phyloP scores from a whole-genome alignment of 2,329 filamentous ascomycete genomes.

The Escovopsis sp. region DNA sequence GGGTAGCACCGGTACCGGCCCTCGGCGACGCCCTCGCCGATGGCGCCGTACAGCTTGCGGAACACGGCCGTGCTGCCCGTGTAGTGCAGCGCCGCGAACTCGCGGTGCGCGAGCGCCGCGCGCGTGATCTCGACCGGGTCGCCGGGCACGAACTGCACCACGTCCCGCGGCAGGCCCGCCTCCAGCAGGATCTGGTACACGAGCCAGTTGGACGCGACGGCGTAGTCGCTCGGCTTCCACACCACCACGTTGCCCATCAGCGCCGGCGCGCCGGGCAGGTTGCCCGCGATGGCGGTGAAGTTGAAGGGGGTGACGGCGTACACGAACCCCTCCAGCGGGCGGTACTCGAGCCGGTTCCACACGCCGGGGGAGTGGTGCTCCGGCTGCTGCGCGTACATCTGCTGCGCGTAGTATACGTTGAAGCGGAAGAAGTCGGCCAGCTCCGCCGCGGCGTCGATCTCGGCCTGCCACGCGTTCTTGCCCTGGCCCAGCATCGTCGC shows the following conservation, averaged over 20 bases:
- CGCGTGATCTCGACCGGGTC: conserved; percentile 74
- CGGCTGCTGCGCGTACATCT: conserved; percentile 79
- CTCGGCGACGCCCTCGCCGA: conserved; percentile 65
- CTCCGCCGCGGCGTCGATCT: conserved; percentile 92
- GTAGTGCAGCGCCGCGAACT: conserved; percentile 88
- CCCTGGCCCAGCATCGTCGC: conserved; percentile 92
- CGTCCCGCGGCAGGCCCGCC: conserved; percentile 74
- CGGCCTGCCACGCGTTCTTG: conserved; percentile 98
- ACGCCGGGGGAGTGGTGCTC: conserved; percentile 67
- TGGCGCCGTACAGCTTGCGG: conserved; percentile 74
- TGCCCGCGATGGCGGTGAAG: conserved; percentile 88
- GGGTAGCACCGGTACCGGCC: conserved; percentile 76
- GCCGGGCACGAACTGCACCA: conserved; percentile 88
- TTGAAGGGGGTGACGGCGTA: conserved; percentile 94
- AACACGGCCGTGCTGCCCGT: conserved; percentile 89
- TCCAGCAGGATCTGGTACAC: conserved; percentile 83
- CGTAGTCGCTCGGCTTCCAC: conserved; percentile 89
- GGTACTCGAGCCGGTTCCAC: conserved; percentile 85
- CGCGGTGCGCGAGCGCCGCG: conserved; percentile 55
- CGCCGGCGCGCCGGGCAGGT: conserved; percentile 68
- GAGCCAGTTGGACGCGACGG: conserved; percentile 82
- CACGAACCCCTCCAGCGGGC: conserved; percentile 85
- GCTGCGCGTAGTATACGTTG: conserved; percentile 86
- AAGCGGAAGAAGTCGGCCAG: conserved; percentile 85
- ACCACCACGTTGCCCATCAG: conserved; percentile 88